phyloP scores from a whole-genome alignment of 2,329 filamentous ascomycete genomes.

The Colletotrichum sp. region DNA sequence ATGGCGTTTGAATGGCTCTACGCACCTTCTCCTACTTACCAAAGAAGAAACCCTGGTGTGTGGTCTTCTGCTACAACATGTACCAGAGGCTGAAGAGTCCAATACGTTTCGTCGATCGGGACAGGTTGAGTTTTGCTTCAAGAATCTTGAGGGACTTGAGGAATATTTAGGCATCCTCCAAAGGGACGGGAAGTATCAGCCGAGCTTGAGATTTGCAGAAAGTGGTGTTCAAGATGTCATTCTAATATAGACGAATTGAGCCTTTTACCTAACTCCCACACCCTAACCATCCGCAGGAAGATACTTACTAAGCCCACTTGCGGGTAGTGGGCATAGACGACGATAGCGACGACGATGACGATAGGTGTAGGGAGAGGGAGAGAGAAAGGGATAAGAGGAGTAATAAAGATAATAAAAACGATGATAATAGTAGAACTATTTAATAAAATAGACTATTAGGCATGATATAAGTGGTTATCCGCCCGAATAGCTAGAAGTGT shows the following conservation, averaged over 20 bases:
- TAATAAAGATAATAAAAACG: no score
- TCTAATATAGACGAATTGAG: not conserved
- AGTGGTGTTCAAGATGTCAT: not conserved
- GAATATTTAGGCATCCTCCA: not conserved
- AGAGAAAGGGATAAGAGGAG: no score
- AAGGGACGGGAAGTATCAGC: not conserved
- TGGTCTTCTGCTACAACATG: not conserved
- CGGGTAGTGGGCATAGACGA: no score
- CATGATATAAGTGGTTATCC: no score
- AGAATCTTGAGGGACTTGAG: fast-evolving
- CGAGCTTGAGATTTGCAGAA: not conserved
- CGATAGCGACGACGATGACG: no score
- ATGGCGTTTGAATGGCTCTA: not conserved
- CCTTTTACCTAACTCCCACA: no score
- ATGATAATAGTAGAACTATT: no score
- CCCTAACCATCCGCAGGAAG: no score
- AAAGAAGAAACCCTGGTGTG: fast-evolving
- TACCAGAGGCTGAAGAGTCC: not conserved
- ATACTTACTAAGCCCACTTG: no score
- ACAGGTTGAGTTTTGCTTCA: not conserved
- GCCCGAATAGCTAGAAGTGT: no score
- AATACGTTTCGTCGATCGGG: not conserved
- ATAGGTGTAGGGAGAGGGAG: no score
- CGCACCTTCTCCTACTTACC: not conserved
- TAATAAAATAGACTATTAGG: no score